A percentile compares a stretch with the other conserved stretches of the same genome.
Evolutionary conservation across 768 basidiomycete species (phyloP).

Genomic region (Suillus ampliporus): DNA sequence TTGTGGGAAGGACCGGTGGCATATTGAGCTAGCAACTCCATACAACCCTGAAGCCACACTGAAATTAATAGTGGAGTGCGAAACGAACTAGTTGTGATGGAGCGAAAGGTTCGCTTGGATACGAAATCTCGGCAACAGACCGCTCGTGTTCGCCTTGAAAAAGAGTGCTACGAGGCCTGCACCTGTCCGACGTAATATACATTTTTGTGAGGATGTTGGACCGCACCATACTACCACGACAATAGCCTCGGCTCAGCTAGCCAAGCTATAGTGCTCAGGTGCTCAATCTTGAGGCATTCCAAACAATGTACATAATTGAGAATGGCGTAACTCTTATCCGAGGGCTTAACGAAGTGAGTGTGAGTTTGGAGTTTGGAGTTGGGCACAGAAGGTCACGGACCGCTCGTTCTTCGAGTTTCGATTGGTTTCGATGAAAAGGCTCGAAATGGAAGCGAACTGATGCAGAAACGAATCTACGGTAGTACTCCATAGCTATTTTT

Average conservation of each 20-base stretch:
- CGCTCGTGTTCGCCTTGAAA: background rate
- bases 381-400: background rate
- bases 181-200: too few species aligned
- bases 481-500: constrained; percentile 3
- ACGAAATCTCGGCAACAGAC: background rate
- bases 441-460: background rate
- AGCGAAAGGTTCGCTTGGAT: background rate
- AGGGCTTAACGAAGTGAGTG: background rate
- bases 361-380: background rate
- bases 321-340: background rate
- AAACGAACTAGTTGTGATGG: background rate
- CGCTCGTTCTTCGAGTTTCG: background rate
- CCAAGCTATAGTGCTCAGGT: background rate
- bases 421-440: background rate
- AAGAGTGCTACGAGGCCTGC: background rate
- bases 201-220: background rate
- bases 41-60: background rate
- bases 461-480: background rate
- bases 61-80: background rate
- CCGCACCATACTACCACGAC: background rate
- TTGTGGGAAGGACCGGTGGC: background rate
- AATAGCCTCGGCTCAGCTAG: background rate
- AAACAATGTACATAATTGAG: background rate
- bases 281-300: background rate
- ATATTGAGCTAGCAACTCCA: background rate